These are phyloP conservation scores for Exophiala xenobiotica DNA, from an alignment of 2,329 filamentous ascomycete species.

Conservation along the genomic window DNA sequence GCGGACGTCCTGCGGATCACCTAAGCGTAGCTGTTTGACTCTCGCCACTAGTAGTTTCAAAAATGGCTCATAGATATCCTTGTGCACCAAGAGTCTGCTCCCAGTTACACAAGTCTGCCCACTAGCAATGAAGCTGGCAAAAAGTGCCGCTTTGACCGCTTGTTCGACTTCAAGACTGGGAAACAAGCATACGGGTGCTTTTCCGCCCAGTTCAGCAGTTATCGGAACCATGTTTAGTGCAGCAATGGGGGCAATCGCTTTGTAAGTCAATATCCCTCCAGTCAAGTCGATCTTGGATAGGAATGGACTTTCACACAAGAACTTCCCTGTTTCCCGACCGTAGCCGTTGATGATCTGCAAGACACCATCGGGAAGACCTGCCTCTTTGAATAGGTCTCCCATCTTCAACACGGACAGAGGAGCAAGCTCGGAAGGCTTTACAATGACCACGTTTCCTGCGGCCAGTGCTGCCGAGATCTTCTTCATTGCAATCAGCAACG, in stretches of 20 bases:
- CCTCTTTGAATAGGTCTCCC: slow-evolving; percentile 42
- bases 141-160: slow-evolving; percentile 34
- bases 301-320: slow-evolving; percentile 43
- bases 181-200: slow-evolving; percentile 33
- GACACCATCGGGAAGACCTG: slow-evolving; percentile 45
- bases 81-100: slow-evolving; percentile 54
- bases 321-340: slow-evolving; percentile 54
- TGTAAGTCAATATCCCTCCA: slow-evolving; percentile 29
- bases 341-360: slow-evolving; percentile 53
- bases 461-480: slow-evolving; percentile 34
- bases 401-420: slow-evolving; percentile 45
- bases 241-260: slow-evolving; percentile 28
- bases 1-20: slow-evolving; percentile 54
- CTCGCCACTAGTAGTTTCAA: slow-evolving; percentile 44
- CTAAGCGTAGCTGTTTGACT: slow-evolving; percentile 56
- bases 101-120: slow-evolving; percentile 59
- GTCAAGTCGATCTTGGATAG: slow-evolving; percentile 32
- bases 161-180: slow-evolving; percentile 27
- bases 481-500: slow-evolving; percentile 33
- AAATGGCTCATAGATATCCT: slow-evolving; percentile 44
- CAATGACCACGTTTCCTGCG: slow-evolving; percentile 41
- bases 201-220: slow-evolving; percentile 33
- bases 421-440: slow-evolving; percentile 44
- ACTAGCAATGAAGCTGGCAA: slow-evolving; percentile 52
- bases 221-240: slow-evolving; percentile 29